Evolutionary conservation across 768 basidiomycete genomes (phyloP), one percentile per base, ranked within the genome.

Genomic region (Lactifluus volemus): DNA sequence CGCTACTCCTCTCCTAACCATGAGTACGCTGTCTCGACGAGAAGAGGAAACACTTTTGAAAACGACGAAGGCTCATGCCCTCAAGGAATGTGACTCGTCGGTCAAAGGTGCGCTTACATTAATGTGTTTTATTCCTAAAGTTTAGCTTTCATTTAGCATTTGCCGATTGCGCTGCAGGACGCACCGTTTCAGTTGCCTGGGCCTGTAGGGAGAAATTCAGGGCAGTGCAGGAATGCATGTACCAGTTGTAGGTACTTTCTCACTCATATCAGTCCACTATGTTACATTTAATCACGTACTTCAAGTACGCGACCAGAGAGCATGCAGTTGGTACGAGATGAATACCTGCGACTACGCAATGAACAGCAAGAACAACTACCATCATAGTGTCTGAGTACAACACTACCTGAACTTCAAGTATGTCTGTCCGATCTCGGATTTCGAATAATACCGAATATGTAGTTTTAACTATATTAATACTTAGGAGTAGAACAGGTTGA

Each of bases 1-100:
- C 47, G 49, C 49, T 19, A 8, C 38, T 4, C 10, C 15, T 19
- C 6, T n/a, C 25, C n/a, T 34, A 39, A 34, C 44, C 41, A 93
- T 93, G 92, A 84, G 92, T 72, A 80, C 90, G 45, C 81, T 94
- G 36, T 94, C 92, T 41, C 81, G 90, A 58, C 81, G 92, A 52
- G 92, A 94, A 75, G 92, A 95, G 71, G 92, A 95, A 49, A 86
- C 85, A 8, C 80, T 95, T 44, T 72, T 88, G 42, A 93, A 94
- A 72, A 77, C 87, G 25, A 88, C 89, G 9, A 94, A 93, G 69
- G 82, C 84, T 15, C 77, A 79, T 59, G 92, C 92, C 12, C 72
- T 93, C 69, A 84, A 82, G 67, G 86, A 89, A 71, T 94, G 92
- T 64, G 86, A 91, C 68, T 63, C 75, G 1, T 63, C 90, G 6